Conservation (phyloP, 2,329 filamentous ascomycete genomes). For the Penicillium glabrum region DNA sequence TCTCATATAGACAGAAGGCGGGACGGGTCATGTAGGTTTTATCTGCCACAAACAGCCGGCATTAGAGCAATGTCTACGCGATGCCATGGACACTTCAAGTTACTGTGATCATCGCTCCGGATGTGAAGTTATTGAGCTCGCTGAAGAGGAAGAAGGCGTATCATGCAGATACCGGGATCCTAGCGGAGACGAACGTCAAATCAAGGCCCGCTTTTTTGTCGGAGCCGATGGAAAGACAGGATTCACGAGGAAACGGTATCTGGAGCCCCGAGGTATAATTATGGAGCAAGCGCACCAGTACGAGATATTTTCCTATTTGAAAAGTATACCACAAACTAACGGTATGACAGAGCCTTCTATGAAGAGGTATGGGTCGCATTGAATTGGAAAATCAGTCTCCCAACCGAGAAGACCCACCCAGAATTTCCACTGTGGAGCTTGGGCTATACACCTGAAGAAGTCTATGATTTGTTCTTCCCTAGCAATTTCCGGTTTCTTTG, state of each 20-base stretch:
- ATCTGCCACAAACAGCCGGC: too few relatives aligned
- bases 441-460: conserved; percentile 47
- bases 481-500: conserved; percentile 46
- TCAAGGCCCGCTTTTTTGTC: conserved; percentile 32
- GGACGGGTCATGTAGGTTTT: too few relatives aligned
- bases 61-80: too few relatives aligned
- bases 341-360: conserved; percentile 5
- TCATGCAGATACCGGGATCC: conserved; percentile 1
- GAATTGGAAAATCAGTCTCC: conserved; percentile 46
- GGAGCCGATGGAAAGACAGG: conserved; percentile 53
- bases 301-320: background rate
- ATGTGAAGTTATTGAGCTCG: background rate
- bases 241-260: conserved; percentile 46
- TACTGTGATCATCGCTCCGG: too few relatives aligned
- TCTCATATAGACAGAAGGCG: too few relatives aligned
- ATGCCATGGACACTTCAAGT: too few relatives aligned
- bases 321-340: too few relatives aligned
- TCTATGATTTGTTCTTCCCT: conserved; percentile 52
- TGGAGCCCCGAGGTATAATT: conserved; percentile 44
- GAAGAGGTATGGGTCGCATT: conserved; percentile 48
- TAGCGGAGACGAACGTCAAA: background rate
- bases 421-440: conserved; percentile 50
- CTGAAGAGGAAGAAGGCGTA: conserved; percentile 5
- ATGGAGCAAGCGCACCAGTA: conserved; percentile 31
- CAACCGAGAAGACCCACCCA: conserved; percentile 49